Percentiles rank a stretch among this genome's conserved stretches.
phyloP scores from a whole-genome alignment of 2,329 filamentous ascomycete species.

The Sporothrix brunneoviolacea region DNA sequence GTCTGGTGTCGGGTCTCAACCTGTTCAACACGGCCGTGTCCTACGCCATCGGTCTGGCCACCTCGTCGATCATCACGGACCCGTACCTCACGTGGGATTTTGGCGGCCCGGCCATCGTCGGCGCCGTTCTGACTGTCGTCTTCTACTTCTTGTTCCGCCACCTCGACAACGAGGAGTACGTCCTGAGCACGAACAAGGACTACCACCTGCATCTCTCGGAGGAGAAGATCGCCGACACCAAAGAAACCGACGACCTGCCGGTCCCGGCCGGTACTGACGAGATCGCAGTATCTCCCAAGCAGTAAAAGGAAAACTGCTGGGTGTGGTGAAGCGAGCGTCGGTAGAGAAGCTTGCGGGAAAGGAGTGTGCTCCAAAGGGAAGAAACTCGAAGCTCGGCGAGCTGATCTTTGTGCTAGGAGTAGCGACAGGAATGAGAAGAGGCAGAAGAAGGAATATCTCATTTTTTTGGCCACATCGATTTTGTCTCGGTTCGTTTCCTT shows the following conservation, averaged over 20 bases:
- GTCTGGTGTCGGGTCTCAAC: conserved; percentile 60
- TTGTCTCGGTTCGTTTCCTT: too few relatives aligned
- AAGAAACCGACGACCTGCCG: conserved; percentile 22
- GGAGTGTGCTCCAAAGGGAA: not conserved
- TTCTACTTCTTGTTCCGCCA: conserved; percentile 43
- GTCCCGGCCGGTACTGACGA: conserved; percentile 23
- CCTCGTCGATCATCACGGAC: conserved; percentile 40
- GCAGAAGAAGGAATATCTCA: too few relatives aligned
- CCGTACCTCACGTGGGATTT: conserved; percentile 46
- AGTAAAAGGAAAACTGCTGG: conserved; percentile 17
- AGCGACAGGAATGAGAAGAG: too few relatives aligned
- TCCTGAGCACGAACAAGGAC: conserved; percentile 31
- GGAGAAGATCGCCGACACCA: conserved; percentile 18
- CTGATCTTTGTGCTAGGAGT: too few relatives aligned
- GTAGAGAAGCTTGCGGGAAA: not conserved
- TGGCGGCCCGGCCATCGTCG: conserved; percentile 40
- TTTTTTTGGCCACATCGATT: too few relatives aligned
- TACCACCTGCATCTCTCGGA: conserved; percentile 20
- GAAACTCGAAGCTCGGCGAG: too few relatives aligned
- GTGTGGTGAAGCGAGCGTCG: not conserved
- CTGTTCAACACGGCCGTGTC: conserved; percentile 65
- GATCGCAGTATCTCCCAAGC: conserved; percentile 26
- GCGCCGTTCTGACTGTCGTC: conserved; percentile 35
- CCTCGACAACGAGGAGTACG: conserved; percentile 40
- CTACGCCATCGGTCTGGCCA: conserved; percentile 59